Percentiles rank a stretch among this genome's conserved stretches.
These are phyloP conservation scores for Didymellaceae sp. DNA, from an alignment of 2,329 filamentous ascomycete genomes.

Conservation along the genomic window DNA sequence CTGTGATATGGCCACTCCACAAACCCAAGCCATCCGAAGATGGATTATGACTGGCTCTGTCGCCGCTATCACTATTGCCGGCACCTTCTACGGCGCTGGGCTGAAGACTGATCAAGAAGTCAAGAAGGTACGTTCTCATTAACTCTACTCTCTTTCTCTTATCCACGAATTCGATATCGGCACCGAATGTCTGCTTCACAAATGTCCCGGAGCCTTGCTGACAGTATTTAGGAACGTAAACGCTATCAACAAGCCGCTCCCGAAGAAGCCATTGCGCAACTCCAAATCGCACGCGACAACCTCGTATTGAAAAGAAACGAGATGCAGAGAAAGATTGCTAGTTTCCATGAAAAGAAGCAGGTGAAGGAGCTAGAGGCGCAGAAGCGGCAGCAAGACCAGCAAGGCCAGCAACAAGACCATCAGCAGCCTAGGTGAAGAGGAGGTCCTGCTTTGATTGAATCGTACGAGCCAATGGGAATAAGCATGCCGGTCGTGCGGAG, in stretches of 20 bases:
- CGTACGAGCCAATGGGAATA: no score
- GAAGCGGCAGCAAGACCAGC: background rate
- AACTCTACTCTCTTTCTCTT: background rate
- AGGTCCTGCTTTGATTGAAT: background rate
- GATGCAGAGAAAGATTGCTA: slow-evolving; percentile 62
- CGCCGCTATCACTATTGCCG: slow-evolving; percentile 62
- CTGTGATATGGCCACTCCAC: slow-evolving; percentile 29
- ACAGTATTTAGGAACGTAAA: slow-evolving; percentile 51
- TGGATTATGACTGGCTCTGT: slow-evolving; percentile 63
- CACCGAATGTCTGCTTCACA: background rate
- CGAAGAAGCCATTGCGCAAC: slow-evolving; percentile 61
- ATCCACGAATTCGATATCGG: background rate
- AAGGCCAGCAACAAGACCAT: background rate
- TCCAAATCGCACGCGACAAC: slow-evolving; percentile 58
- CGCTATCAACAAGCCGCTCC: slow-evolving; percentile 58
- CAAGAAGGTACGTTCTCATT: slow-evolving; percentile 54
- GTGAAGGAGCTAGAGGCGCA: slow-evolving; percentile 21
- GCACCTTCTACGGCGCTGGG: slow-evolving; percentile 66
- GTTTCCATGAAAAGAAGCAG: slow-evolving; percentile 26
- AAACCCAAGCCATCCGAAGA: slow-evolving; percentile 50
- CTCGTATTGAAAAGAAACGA: slow-evolving; percentile 59
- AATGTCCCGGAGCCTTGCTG: background rate
- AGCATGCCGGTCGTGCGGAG: no score
- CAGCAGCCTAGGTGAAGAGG: background rate
- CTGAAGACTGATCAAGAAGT: slow-evolving; percentile 62